Percentiles rank a stretch among this genome's conserved stretches.
These are phyloP conservation scores for Corylus avellana DNA, from an alignment of 306 rosid species.

Conservation along the genomic window DNA sequence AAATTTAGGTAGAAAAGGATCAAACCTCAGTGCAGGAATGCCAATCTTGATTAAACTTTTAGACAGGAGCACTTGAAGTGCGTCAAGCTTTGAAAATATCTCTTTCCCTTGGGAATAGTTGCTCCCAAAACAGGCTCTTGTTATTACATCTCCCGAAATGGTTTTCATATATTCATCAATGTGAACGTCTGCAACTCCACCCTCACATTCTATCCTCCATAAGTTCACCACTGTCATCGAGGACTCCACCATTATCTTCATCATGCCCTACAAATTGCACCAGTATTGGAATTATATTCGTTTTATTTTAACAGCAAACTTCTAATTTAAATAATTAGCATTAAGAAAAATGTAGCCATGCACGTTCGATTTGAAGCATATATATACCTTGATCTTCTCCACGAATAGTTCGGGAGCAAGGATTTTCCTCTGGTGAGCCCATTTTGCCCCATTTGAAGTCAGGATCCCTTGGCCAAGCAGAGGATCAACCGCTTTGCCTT, in stretches of 20 bases:
- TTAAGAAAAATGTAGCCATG: too few species aligned
- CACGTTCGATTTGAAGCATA: not conserved
- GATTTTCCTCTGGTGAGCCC: conserved; percentile 48
- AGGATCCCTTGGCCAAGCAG: conserved; percentile 44
- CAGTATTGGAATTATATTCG: not conserved
- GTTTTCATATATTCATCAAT: conserved; percentile 27
- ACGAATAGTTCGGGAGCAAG: conserved; percentile 52
- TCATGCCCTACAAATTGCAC: conserved; percentile 18
- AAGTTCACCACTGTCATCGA: conserved; percentile 20
- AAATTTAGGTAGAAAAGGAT: too few species aligned
- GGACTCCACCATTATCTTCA: conserved; percentile 24
- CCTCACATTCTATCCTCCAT: conserved; percentile 22
- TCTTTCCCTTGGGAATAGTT: conserved; percentile 22
- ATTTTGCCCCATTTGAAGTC: conserved; percentile 40
- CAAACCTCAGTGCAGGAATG: conserved; percentile 28
- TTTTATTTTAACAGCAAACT: too few species aligned
- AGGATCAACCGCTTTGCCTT: conserved; percentile 25
- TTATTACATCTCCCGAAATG: conserved; percentile 34
- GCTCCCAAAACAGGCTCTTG: conserved; percentile 44
- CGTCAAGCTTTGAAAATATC: conserved; percentile 20
- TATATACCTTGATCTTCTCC: conserved; percentile 51
- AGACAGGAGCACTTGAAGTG: conserved; percentile 12
- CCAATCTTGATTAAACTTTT: not conserved
- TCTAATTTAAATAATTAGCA: not conserved
- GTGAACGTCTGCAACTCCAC: conserved; percentile 15